Base-by-base conservation (phyloP, 1,284 basidiomycete species). In the Uromyces viciae-fabae region DNA sequence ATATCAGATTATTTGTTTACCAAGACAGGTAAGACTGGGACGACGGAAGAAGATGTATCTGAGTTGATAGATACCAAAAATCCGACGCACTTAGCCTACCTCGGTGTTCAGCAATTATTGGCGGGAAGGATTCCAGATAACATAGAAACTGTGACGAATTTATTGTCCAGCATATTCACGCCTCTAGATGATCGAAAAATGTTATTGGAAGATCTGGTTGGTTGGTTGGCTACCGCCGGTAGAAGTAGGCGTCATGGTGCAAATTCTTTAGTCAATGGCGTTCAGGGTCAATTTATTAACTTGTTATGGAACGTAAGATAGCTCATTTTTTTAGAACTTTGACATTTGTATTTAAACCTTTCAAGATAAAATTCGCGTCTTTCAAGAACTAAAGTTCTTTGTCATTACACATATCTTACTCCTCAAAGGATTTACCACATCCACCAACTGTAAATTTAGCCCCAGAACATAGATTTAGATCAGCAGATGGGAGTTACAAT, bases 281-380 rank as follows among this genome's bases (percentile, higher is more conserved):
- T 81, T 8, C 78, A 81, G 52, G 78, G 71, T 52, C 69, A 74
- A 74, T 81, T 81, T n/a, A 81, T 81, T 31, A 54, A 73, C 54
- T 64, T 81, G 49, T 43, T 81, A 19, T 81, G 78, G 78, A 73
- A 73, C 56, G 78, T 74, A 19, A 81, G 78, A 74, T n/a, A n/a
- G n/a, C n/a, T n/a, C n/a, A n/a, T n/a, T n/a, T n/a, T n/a, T n/a
- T n/a, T n/a, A n/a, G n/a, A n/a, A n/a, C n/a, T n/a, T n/a, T n/a
- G n/a, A n/a, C n/a, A n/a, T n/a, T n/a, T n/a, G n/a, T n/a, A n/a
- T n/a, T n/a, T n/a, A n/a, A n/a, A n/a, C n/a, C n/a, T n/a, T n/a
- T n/a, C n/a, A n/a, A n/a, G n/a, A n/a, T n/a, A n/a, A n/a, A n/a
- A n/a, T n/a, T n/a, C n/a, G n/a, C n/a, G n/a, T n/a, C n/a, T n/a